Evolutionary conservation across 495 filamentous ascomycete species (phyloP).

Genomic region (Gamarada debralockiae): DNA sequence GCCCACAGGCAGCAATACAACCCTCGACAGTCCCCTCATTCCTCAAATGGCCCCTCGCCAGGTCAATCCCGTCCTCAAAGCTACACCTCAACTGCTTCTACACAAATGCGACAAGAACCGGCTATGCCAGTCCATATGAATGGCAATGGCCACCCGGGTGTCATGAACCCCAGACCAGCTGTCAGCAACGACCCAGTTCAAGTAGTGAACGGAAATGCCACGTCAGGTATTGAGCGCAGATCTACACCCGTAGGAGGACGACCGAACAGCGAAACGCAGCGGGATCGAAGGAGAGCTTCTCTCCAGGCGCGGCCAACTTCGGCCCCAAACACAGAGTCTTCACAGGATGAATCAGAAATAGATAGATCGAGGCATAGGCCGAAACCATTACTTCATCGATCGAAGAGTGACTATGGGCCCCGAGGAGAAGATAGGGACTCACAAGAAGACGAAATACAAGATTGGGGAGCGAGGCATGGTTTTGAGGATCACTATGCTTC

Average conservation of each 20-base stretch:
- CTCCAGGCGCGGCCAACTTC: constrained; percentile 18
- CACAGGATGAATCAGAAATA: constrained; percentile 23
- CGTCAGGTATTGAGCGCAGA: constrained; percentile 4
- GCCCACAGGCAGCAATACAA: constrained; percentile 22
- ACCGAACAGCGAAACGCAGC: not conserved
- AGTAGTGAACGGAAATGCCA: constrained; percentile 7
- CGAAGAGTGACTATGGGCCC: constrained; percentile 68
- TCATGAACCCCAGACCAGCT: constrained; percentile 14
- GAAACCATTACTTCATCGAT: constrained; percentile 58
- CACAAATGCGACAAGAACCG: constrained; percentile 12
- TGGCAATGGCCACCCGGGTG: constrained; percentile 12
- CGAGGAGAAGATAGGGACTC: constrained; percentile 37
- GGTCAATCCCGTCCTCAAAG: constrained; percentile 38
- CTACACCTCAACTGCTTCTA: constrained; percentile 28
- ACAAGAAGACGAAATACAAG: constrained; percentile 32
- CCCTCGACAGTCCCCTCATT: constrained; percentile 22
- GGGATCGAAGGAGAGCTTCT: not conserved
- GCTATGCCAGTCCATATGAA: not conserved
- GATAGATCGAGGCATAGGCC: constrained; percentile 31
- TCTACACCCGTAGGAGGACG: not conserved
- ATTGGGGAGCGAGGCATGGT: constrained; percentile 58
- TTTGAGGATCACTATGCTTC: constrained; percentile 69
- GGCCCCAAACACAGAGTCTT: constrained; percentile 17
- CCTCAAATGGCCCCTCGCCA: constrained; percentile 20
- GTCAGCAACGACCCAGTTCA: constrained; percentile 21